Base-by-base conservation (phyloP, 805 yeast genomes). In the Candida nemodendra region DNA sequence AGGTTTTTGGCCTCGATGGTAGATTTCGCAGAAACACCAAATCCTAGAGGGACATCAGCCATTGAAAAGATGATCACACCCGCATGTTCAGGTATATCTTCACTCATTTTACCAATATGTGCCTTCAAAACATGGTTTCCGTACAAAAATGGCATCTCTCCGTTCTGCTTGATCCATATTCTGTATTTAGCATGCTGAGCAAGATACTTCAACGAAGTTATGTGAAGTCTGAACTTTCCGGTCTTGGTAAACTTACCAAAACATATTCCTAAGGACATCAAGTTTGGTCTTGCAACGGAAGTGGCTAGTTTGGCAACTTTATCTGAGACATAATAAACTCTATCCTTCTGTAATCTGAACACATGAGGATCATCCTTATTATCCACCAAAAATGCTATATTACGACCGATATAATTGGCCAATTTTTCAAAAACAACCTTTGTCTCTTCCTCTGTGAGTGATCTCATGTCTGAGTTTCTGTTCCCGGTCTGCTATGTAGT, bases 51-150 rank as follows among this genome's bases (percentile, higher is more conserved):
- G 21, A 81, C 77, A 62, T 93, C 99, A 42, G 74, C 71, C 98
- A 93, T 93, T 8, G 95, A 83, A 54, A 76, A 88, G 12, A 93
- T 83, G 49, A 93, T 74, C 16, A 93, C 90, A 57, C 99, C 99
- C 2, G 96, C 93, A 58, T 93, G 99, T 64, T 91, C 98, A 21
- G 98, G 98, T 39, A 93, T 86, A 59, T 93, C 98, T 51, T 93
- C 99, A 38, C 95, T 84, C 85, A 93, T 88, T 54, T 89, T 83
- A 24, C 99, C 99, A 39, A 93, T 74, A 60, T 93, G 99, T 4
- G 99, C 99, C 61, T 93, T 93, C 51, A 93, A 72, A 18, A 91
- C 91, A 62, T 93, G 96, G 68, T 93, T 93, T 25, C 99, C 99
- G 54, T 93, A 93, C 48, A 93, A 67, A 61, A 84, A 93, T 11